Conservation (phyloP, 768 basidiomycete species). For the Tulasnella calospora region DNA sequence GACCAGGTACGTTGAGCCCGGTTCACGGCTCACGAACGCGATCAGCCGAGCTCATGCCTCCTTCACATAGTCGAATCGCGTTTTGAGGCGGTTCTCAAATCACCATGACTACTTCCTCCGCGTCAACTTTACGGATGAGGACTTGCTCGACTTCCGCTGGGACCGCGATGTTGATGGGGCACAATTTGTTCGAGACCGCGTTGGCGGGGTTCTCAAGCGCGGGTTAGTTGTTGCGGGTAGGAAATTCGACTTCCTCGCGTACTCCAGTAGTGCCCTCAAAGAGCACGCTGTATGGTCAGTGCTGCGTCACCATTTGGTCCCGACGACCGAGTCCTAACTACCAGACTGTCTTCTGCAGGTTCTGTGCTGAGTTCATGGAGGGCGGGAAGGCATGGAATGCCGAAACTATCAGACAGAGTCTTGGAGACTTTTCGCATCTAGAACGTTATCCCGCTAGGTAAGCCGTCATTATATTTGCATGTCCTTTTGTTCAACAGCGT, state of each 20-base stretch:
- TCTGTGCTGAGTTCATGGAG: constrained; percentile 53
- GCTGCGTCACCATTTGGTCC: background rate
- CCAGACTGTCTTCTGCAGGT: constrained; percentile 32
- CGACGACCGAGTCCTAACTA: background rate
- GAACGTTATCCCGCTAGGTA: constrained; percentile 40
- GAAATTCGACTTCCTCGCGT: constrained; percentile 59
- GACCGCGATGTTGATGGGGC: constrained; percentile 58
- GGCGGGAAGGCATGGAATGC: constrained; percentile 41
- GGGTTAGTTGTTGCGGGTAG: constrained; percentile 62
- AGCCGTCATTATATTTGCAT: background rate
- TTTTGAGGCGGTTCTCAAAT: constrained; percentile 61
- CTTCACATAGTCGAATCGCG: constrained; percentile 61
- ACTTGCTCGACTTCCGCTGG: constrained; percentile 66
- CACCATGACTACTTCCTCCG: constrained; percentile 69
- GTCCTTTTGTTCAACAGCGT: constrained; percentile 42
- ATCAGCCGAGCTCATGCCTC: background rate
- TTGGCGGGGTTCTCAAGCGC: constrained; percentile 51
- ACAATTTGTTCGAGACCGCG: constrained; percentile 53
- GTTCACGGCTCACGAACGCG: constrained; percentile 30
- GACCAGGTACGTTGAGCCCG: constrained; percentile 15
- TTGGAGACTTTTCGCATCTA: constrained; percentile 50
- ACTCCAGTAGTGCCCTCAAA: constrained; percentile 68
- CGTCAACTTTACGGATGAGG: constrained; percentile 82
- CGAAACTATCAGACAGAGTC: constrained; percentile 47
- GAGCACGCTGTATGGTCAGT: constrained; percentile 66